Percentiles rank a stretch among this genome's conserved stretches.
These are phyloP conservation scores for Scytalidium sp. DNA, from an alignment of 2,329 filamentous ascomycete genomes.

Conservation along the genomic window DNA sequence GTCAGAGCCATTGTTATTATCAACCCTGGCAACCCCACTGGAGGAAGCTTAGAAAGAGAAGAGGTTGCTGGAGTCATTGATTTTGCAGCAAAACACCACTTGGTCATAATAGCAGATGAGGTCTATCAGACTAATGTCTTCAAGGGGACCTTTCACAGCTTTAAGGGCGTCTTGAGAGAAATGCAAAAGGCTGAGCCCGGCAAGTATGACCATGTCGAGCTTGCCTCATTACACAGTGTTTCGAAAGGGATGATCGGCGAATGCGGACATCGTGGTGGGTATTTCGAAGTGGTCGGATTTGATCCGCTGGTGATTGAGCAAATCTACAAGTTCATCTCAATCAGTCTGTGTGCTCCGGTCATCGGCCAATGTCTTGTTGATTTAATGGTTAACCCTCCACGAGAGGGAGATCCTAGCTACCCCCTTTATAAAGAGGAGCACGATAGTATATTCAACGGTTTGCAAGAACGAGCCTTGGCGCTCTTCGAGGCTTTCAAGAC, in stretches of 20 bases:
- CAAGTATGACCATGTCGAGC: slow-evolving; percentile 80
- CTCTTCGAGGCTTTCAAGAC: slow-evolving; percentile 86
- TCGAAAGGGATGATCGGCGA: slow-evolving; percentile 99
- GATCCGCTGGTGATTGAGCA: slow-evolving; percentile 80
- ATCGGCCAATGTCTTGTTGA: slow-evolving; percentile 95
- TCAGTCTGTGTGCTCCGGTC: slow-evolving; percentile 93
- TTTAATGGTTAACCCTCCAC: slow-evolving; percentile 95
- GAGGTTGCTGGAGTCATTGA: slow-evolving; percentile 85
- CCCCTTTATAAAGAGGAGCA: slow-evolving; percentile 84
- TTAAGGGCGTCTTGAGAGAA: slow-evolving; percentile 83
- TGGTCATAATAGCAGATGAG: slow-evolving; percentile 93
- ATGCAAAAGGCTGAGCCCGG: slow-evolving; percentile 73
- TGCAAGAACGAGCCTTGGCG: slow-evolving; percentile 76
- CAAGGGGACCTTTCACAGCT: slow-evolving; percentile 87
- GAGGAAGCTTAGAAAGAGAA: slow-evolving; percentile 73
- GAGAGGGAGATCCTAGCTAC: slow-evolving; percentile 77
- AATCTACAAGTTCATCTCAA: slow-evolving; percentile 98
- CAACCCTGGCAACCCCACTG: slow-evolving; percentile 97
- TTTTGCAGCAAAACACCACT: slow-evolving; percentile 77
- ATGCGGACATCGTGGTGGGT: slow-evolving; percentile 95
- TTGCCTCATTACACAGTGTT: slow-evolving; percentile 87
- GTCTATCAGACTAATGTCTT: slow-evolving; percentile 99
- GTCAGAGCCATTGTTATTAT: slow-evolving; percentile 94
- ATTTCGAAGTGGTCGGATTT: slow-evolving; percentile 94
- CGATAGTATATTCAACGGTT: slow-evolving; percentile 72